Base-by-base conservation (phyloP, 345 rosid genomes). In the Corchorus olitorius region DNA sequence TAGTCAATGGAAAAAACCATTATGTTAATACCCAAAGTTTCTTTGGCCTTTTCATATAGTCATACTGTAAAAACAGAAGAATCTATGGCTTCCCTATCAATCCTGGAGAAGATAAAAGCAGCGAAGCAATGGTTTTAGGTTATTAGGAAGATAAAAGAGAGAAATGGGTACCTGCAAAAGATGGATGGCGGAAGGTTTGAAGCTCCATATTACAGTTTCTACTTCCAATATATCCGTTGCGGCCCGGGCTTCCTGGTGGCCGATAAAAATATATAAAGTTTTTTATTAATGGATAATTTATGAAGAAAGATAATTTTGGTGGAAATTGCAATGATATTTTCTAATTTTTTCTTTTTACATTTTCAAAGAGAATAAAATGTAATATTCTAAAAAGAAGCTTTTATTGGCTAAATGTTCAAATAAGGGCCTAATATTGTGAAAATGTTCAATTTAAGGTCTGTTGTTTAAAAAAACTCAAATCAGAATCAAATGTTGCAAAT, bases 121-220 rank as follows among this genome's bases (percentile, higher is more conserved):
- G 55, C 22, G 46, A 58, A 22, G 37, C 13, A 43, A 45, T 10
- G 0, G 22, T 7, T 12, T 14, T 15, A 27, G 12, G 8, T 6
- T 22, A 35, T 27, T 1, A 6, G n/a, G 43, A 69, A n/a, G 7
- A 15, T 20, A 22, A 65, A 8, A 43, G 66, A 62, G 55, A 33
- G 45, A 39, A 17, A 59, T 35, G 14, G 39, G 64, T 67, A 84
- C 87, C 84, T 4, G 79, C 60, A 7, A 48, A 72, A 39, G 66
- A 70, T 8, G 58, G 48, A 52, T 55, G 65, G 58, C 65, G 63
- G 60, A 76, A 74, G n/a, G 76, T 77, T 65, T 81, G 84, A 65
- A 81, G 77, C 82, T 81, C 87, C 87, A 81, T 81, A 27, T 27
- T 27, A 27, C 27, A 27, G 27, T 27, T 27, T 27, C 9, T 15